Evolutionary conservation across 495 filamentous ascomycete species (phyloP).

Genomic region (Extremus antarcticus): DNA sequence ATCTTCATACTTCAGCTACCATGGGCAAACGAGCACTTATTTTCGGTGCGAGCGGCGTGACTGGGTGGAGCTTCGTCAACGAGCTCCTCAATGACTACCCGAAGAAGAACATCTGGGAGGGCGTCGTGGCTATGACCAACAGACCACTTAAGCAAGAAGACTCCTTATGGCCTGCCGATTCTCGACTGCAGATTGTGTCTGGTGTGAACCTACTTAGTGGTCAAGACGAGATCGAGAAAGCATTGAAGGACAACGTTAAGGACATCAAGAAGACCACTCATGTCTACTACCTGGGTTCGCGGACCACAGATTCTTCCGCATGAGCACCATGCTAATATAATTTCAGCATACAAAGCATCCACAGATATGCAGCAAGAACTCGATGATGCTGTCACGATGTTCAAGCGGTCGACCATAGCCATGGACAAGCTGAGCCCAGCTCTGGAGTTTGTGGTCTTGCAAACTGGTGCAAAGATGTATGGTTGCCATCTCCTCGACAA

Average conservation of each 20-base stretch:
- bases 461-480: slow-evolving; percentile 30
- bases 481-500: slow-evolving; percentile 27
- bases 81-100: slow-evolving; percentile 31
- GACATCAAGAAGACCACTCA: slow-evolving; percentile 29
- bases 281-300: slow-evolving; percentile 28
- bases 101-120: slow-evolving; percentile 21
- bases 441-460: slow-evolving; percentile 27
- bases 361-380: slow-evolving; percentile 27
- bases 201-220: slow-evolving; percentile 29
- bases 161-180: slow-evolving; percentile 28
- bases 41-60: slow-evolving; percentile 27
- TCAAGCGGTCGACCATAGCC: slow-evolving; percentile 23
- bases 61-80: slow-evolving; percentile 28
- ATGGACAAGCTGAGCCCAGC: slow-evolving; percentile 18
- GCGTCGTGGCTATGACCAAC: slow-evolving; percentile 30
- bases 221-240: slow-evolving; percentile 25
- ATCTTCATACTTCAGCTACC: no score
- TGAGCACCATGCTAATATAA: no score
- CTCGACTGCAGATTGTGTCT: slow-evolving; percentile 27
- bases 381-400: slow-evolving; percentile 28
- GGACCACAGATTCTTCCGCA: neutral
- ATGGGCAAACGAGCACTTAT: slow-evolving; percentile 23
- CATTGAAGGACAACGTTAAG: slow-evolving; percentile 21
- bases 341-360: slow-evolving; percentile 28
- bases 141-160: slow-evolving; percentile 26